A percentile compares a stretch with the other conserved stretches of the same genome.
Evolutionary conservation across 2,329 filamentous ascomycete genomes (phyloP).

Genomic region (Orbilia oligospora): DNA sequence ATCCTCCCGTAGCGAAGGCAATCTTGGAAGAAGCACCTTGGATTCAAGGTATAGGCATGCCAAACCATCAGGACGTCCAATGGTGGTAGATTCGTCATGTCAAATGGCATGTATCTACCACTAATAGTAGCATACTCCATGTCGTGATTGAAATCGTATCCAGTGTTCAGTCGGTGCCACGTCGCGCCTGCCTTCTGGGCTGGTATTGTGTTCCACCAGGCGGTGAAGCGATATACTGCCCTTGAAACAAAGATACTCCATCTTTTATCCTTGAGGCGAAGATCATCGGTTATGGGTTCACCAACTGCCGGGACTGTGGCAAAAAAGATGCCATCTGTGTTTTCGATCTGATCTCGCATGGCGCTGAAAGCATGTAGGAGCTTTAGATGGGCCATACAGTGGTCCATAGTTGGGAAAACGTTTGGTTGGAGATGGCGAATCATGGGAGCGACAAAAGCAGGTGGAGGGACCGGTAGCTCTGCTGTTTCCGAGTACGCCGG

Average conservation of each 20-base stretch:
- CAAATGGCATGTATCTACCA: conserved; percentile 41
- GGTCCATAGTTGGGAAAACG: conserved; percentile 39
- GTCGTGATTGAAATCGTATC: conserved; percentile 37
- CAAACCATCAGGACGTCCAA: conserved; percentile 82
- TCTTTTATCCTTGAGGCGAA: conserved; percentile 57
- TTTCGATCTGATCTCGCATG: conserved; percentile 53
- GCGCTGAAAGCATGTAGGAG: conserved; percentile 54
- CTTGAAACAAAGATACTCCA: conserved; percentile 58
- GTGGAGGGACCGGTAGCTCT: conserved; percentile 2
- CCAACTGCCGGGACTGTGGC: conserved; percentile 49
- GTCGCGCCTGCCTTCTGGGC: conserved; percentile 20
- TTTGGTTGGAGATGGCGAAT: conserved; percentile 32
- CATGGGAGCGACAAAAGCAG: conserved; percentile 31
- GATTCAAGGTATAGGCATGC: conserved; percentile 85
- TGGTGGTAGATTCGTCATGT: conserved; percentile 44
- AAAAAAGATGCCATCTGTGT: conserved; percentile 34
- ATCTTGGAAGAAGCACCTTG: conserved; percentile 81
- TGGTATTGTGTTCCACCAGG: conserved; percentile 51
- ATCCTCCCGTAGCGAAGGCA: conserved; percentile 74
- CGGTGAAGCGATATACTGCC: conserved; percentile 55
- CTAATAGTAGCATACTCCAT: conserved; percentile 39
- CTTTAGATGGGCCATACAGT: conserved; percentile 45
- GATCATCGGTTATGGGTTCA: conserved; percentile 44
- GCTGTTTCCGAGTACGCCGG: conserved; percentile 43
- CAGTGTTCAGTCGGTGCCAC: conserved; percentile 36